Evolutionary conservation across 805 yeast species (phyloP).

Genomic region (Ogataea parapolymorpha): DNA sequence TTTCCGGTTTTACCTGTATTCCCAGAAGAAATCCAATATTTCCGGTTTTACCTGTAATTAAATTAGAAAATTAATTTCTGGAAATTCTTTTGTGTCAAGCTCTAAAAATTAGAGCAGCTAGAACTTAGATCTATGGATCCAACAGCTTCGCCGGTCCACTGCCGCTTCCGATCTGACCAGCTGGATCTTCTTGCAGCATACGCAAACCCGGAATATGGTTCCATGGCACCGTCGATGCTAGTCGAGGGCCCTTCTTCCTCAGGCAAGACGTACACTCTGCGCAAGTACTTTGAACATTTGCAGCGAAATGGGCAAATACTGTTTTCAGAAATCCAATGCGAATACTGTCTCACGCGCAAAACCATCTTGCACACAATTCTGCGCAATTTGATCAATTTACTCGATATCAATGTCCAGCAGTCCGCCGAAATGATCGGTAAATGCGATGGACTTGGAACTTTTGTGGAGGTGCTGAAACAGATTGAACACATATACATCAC

Average conservation of each 20-base stretch:
- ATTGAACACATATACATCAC: conserved; percentile 20
- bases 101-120: not conserved
- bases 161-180: conserved; percentile 34
- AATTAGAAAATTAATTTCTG: too few species aligned
- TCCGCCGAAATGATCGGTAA: conserved; percentile 22
- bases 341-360: conserved; percentile 40
- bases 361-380: conserved; percentile 41
- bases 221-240: conserved; percentile 37
- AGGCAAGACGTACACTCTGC: conserved; percentile 44
- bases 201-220: conserved; percentile 28
- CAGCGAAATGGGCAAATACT: conserved; percentile 18
- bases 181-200: conserved; percentile 36
- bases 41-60: too few species aligned
- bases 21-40: too few species aligned
- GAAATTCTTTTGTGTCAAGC: too few species aligned
- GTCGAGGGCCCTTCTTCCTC: conserved; percentile 49
- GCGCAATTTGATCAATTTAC: conserved; percentile 25
- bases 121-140: not conserved
- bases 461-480: conserved; percentile 40
- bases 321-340: conserved; percentile 39
- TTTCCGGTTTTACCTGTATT: too few species aligned
- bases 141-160: conserved; percentile 2
- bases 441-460: conserved; percentile 42
- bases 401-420: conserved; percentile 7
- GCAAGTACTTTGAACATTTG: conserved; percentile 30